Conservation (phyloP, 306 rosid species). For the Astragalus membranaceus region DNA sequence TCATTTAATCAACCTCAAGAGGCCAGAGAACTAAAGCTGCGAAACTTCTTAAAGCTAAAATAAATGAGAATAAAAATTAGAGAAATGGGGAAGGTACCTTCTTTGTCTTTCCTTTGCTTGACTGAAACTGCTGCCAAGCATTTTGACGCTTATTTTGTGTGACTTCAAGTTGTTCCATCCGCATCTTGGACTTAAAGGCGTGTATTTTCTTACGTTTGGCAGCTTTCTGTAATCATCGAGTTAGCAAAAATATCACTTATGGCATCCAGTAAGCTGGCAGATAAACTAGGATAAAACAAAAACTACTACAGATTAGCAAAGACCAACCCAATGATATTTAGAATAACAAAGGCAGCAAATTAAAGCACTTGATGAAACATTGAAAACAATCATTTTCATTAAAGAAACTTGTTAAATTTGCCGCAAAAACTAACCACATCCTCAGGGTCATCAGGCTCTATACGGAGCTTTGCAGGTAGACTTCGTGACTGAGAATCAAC, state of each 20-base stretch:
- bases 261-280: slow-evolving; percentile 1
- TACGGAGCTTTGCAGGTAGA: slow-evolving; percentile 85
- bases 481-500: slow-evolving; percentile 72
- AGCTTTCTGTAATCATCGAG: slow-evolving; percentile 51
- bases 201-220: slow-evolving; percentile 94
- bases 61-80: neutral
- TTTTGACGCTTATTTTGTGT: slow-evolving; percentile 95
- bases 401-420: neutral
- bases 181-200: slow-evolving; percentile 91
- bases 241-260: slow-evolving; percentile 20
- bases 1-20: neutral
- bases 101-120: slow-evolving; percentile 89
- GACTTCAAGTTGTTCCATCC: slow-evolving; percentile 96
- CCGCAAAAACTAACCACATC: slow-evolving; percentile 65
- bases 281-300: neutral
- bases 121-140: slow-evolving; percentile 99
- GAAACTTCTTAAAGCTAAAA: neutral
- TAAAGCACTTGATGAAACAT: neutral
- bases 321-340: neutral
- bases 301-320: neutral
- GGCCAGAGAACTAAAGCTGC: neutral
- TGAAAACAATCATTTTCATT: neutral
- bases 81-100: slow-evolving; percentile 47
- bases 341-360: neutral
- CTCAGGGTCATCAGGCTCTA: slow-evolving; percentile 92